Conservation (phyloP, 2,329 filamentous ascomycete genomes). For the Epichloe typhina region DNA sequence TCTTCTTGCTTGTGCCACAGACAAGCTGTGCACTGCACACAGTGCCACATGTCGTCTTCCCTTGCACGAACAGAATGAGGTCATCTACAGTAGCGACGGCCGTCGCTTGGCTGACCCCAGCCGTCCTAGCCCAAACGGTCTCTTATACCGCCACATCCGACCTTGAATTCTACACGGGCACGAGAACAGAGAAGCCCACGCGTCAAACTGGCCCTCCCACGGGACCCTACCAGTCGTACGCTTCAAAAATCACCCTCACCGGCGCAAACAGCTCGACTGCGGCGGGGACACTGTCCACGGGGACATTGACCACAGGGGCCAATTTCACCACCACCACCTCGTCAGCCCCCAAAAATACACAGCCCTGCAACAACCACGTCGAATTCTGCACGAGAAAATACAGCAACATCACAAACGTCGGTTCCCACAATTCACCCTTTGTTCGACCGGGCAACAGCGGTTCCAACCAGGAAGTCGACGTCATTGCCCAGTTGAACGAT, state of each 20-base stretch:
- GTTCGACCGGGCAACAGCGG: constrained; percentile 55
- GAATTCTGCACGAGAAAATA: constrained; percentile 68
- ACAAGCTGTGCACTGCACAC: neutral
- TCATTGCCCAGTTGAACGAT: constrained; percentile 63
- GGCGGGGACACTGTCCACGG: constrained; percentile 19
- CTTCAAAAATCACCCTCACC: constrained; percentile 29
- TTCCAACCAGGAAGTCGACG: constrained; percentile 58
- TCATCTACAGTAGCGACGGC: constrained; percentile 5
- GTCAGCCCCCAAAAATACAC: constrained; percentile 50
- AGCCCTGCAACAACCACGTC: constrained; percentile 65
- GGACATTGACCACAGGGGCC: constrained; percentile 24
- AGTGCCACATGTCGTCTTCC: neutral
- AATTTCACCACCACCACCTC: constrained; percentile 26
- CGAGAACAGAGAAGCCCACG: constrained; percentile 24
- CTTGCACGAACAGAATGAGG: constrained; percentile 11
- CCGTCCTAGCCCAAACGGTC: constrained; percentile 14
- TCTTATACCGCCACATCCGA: constrained; percentile 19
- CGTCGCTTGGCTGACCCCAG: constrained; percentile 10
- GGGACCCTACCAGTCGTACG: constrained; percentile 30
- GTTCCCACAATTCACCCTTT: constrained; percentile 74
- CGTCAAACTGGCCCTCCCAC: constrained; percentile 27
- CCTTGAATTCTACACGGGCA: constrained; percentile 24
- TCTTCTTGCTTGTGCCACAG: neutral
- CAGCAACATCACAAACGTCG: constrained; percentile 68
- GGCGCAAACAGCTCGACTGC: constrained; percentile 20